Evolutionary conservation across 2,329 filamentous ascomycete genomes (phyloP).

Genomic region (Cryphonectria nitschkei): DNA sequence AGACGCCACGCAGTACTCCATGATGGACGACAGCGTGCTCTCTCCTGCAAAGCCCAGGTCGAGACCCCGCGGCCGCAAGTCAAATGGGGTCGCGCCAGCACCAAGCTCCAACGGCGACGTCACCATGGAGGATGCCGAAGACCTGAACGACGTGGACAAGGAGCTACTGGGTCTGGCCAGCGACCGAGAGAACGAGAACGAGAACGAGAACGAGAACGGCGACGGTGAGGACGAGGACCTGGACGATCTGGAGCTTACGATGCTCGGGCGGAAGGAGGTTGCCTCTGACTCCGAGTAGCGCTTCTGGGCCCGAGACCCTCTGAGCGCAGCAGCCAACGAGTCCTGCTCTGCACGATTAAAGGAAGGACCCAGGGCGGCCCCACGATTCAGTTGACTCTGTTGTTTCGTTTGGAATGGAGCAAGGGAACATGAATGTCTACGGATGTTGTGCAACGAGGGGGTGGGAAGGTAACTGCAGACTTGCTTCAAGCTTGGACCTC

Average conservation of each 20-base stretch:
- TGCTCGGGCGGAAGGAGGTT: slow-evolving; percentile 40
- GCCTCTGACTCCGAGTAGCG: slow-evolving; percentile 38
- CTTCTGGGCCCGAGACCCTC: neutral
- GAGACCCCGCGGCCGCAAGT: slow-evolving; percentile 15
- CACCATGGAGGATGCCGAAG: slow-evolving; percentile 47
- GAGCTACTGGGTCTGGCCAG: slow-evolving; percentile 53
- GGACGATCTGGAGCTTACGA: slow-evolving; percentile 43
- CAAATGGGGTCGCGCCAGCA: slow-evolving; percentile 23
- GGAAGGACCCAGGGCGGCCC: neutral
- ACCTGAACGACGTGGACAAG: slow-evolving; percentile 59
- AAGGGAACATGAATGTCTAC: neutral
- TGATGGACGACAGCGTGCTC: slow-evolving; percentile 26
- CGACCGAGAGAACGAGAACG: slow-evolving; percentile 47
- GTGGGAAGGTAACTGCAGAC: neutral
- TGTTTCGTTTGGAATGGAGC: neutral
- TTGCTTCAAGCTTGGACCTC: neutral
- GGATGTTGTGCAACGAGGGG: neutral
- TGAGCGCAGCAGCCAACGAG: neutral
- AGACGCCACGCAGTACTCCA: slow-evolving; percentile 32
- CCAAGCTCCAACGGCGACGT: slow-evolving; percentile 46
- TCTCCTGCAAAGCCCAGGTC: slow-evolving; percentile 8
- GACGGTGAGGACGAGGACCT: slow-evolving; percentile 52
- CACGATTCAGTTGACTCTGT: neutral
- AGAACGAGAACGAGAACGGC: slow-evolving; percentile 48
- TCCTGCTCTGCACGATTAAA: neutral